A percentile compares a stretch with the other conserved stretches of the same genome.
These are phyloP conservation scores for Cerrena zonata DNA, from an alignment of 1,284 basidiomycete genomes.

Conservation along the genomic window DNA sequence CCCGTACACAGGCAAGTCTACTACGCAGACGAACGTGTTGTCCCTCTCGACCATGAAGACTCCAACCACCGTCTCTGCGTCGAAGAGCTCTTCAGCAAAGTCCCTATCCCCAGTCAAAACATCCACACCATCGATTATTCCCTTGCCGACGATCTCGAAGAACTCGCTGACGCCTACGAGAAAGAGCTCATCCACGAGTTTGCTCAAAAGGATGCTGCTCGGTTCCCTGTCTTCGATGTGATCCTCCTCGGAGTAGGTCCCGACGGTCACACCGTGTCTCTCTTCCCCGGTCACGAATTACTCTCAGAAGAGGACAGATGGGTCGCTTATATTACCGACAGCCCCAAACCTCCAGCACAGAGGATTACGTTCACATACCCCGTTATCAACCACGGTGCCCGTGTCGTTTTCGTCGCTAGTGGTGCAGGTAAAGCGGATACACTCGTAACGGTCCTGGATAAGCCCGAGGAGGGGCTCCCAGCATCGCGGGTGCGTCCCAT, in stretches of 20 bases:
- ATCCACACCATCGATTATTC: constrained; percentile 81
- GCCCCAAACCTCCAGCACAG: constrained; percentile 87
- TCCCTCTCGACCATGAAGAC: constrained; percentile 87
- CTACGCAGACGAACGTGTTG: constrained; percentile 95
- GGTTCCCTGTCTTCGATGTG: constrained; percentile 92
- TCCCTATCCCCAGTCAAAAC: constrained; percentile 72
- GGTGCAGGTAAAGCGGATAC: constrained; percentile 83
- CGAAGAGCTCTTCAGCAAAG: constrained; percentile 76
- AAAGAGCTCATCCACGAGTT: constrained; percentile 88
- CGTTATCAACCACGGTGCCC: constrained; percentile 86
- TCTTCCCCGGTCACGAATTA: constrained; percentile 89
- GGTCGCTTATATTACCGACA: constrained; percentile 91
- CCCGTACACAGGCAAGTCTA: constrained; percentile 79
- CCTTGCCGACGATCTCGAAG: constrained; percentile 76
- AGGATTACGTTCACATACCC: constrained; percentile 89
- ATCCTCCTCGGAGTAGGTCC: constrained; percentile 90
- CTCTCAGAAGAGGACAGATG: constrained; percentile 83
- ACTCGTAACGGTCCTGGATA: constrained; percentile 71
- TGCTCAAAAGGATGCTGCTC: constrained; percentile 81
- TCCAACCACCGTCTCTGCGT: constrained; percentile 84
- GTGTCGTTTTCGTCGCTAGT: constrained; percentile 82
- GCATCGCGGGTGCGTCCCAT: constrained; percentile 77
- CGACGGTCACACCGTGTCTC: constrained; percentile 93
- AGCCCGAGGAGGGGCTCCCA: constrained; percentile 77
- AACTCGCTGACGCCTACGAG: constrained; percentile 89